A percentile compares a stretch with the other conserved stretches of the same genome.
Evolutionary conservation across 768 basidiomycete species (phyloP).

Genomic region (Amanita exitialis): DNA sequence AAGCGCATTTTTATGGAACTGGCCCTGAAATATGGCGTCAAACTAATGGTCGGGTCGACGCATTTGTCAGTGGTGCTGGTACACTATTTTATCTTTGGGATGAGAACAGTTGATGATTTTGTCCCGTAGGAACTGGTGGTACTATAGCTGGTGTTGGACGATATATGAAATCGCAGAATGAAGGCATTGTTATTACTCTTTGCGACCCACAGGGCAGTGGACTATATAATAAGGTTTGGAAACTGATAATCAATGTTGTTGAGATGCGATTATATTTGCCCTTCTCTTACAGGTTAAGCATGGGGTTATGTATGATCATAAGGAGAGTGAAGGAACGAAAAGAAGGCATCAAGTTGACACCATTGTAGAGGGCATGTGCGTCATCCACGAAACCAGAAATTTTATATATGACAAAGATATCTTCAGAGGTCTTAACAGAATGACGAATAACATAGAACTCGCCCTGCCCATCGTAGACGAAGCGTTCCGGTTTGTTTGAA

Average conservation of each 20-base stretch:
- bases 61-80: slow-evolving; percentile 90
- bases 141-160: slow-evolving; percentile 82
- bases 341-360: slow-evolving; percentile 93
- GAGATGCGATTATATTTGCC: background rate
- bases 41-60: slow-evolving; percentile 71
- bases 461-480: slow-evolving; percentile 83
- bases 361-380: slow-evolving; percentile 85
- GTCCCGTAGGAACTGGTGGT: slow-evolving; percentile 75
- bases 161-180: slow-evolving; percentile 69
- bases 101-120: background rate
- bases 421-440: slow-evolving; percentile 80
- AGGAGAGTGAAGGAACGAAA: slow-evolving; percentile 89
- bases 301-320: slow-evolving; percentile 92
- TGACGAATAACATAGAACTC: slow-evolving; percentile 84
- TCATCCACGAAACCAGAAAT: background rate
- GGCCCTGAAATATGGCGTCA: slow-evolving; percentile 96
- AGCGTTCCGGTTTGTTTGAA: slow-evolving; percentile 58
- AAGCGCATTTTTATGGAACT: slow-evolving; percentile 83
- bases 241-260: background rate
- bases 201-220: slow-evolving; percentile 94
- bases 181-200: slow-evolving; percentile 58
- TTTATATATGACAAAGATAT: background rate
- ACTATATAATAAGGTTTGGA: slow-evolving; percentile 77
- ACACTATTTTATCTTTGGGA: slow-evolving; percentile 7
- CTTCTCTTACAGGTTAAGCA: slow-evolving; percentile 52